phyloP scores from a whole-genome alignment of 1,284 basidiomycete species.

The Ceratobasidium sp. region DNA sequence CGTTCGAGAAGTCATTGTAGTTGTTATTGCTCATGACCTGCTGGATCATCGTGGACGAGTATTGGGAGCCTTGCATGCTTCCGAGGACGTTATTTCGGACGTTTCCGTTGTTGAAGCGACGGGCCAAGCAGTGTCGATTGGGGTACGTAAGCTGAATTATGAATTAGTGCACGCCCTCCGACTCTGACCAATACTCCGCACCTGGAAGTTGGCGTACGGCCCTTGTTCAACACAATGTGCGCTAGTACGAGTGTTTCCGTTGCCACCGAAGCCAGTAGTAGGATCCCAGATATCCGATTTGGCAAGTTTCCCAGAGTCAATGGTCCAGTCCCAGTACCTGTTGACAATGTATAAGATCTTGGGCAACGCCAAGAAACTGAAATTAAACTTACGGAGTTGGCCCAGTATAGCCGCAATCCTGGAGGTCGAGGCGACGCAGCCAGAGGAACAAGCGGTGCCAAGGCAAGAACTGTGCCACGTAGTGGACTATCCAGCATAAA shows the following conservation, averaged over 20 bases:
- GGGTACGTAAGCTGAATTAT: constrained; percentile 19
- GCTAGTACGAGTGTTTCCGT: constrained; percentile 25
- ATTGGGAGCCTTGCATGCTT: constrained; percentile 33
- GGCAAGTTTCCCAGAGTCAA: constrained; percentile 31
- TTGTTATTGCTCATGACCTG: background rate
- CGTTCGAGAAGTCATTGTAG: constrained; percentile 21
- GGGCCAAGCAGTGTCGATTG: constrained; percentile 20
- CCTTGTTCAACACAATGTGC: constrained; percentile 30
- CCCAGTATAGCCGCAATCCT: constrained; percentile 36
- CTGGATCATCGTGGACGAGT: constrained; percentile 10
- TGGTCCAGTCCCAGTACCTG: constrained; percentile 42
- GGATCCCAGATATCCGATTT: constrained; percentile 34
- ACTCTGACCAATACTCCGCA: background rate
- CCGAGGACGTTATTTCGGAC: constrained; percentile 8
- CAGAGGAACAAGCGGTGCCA: constrained; percentile 38
- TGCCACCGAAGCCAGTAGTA: constrained; percentile 31
- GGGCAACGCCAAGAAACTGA: background rate
- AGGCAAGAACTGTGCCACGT: constrained; percentile 31
- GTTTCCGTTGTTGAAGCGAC: constrained; percentile 39
- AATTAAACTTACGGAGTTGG: constrained; percentile 26
- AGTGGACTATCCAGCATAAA: constrained; percentile 5
- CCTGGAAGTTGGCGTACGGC: constrained; percentile 34
- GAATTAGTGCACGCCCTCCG: background rate
- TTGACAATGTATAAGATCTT: background rate
- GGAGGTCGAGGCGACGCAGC: constrained; percentile 30